A percentile compares a stretch with the other conserved stretches of the same genome.
phyloP scores from a whole-genome alignment of 2,329 filamentous ascomycete species.

The Colletotrichum navitas region DNA sequence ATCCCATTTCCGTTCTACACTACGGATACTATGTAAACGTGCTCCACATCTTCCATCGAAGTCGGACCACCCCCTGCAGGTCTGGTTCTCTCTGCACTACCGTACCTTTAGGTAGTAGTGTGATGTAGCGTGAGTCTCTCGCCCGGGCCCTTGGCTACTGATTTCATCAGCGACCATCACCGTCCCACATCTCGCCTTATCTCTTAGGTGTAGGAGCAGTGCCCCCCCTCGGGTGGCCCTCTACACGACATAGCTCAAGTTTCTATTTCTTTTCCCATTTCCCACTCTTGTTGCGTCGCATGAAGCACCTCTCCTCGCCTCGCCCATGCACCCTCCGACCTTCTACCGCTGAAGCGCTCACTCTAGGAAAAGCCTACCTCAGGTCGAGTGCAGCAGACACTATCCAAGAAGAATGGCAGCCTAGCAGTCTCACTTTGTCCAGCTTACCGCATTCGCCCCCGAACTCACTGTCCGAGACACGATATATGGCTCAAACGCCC shows the following conservation, averaged over 20 bases:
- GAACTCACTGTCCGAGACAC: constrained; percentile 3
- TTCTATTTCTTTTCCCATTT: constrained; percentile 39
- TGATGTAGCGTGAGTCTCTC: background rate
- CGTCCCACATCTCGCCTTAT: constrained; percentile 39
- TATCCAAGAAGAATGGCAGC: constrained; percentile 36
- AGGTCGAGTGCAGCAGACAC: constrained; percentile 8
- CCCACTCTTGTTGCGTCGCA: constrained; percentile 20
- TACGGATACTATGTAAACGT: too few species aligned
- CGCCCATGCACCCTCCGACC: background rate
- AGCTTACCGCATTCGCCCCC: constrained; percentile 18
- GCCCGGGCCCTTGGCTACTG: constrained; percentile 35
- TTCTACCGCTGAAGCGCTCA: background rate
- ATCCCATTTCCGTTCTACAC: background rate
- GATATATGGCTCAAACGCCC: constrained; percentile 20
- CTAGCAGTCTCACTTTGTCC: constrained; percentile 21
- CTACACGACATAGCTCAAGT: constrained; percentile 26
- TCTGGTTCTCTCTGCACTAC: background rate
- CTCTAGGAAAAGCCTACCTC: background rate
- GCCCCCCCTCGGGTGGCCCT: constrained; percentile 12
- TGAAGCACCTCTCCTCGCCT: background rate
- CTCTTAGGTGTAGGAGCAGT: constrained; percentile 26
- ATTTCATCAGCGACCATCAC: constrained; percentile 36
- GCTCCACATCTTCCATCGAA: constrained; percentile 8
- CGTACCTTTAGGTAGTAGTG: background rate
- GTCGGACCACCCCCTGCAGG: background rate